Evolutionary conservation across 2,329 filamentous ascomycete genomes (phyloP), one percentile per base, ranked within the genome.

Genomic region (Trichoderma koningii): DNA sequence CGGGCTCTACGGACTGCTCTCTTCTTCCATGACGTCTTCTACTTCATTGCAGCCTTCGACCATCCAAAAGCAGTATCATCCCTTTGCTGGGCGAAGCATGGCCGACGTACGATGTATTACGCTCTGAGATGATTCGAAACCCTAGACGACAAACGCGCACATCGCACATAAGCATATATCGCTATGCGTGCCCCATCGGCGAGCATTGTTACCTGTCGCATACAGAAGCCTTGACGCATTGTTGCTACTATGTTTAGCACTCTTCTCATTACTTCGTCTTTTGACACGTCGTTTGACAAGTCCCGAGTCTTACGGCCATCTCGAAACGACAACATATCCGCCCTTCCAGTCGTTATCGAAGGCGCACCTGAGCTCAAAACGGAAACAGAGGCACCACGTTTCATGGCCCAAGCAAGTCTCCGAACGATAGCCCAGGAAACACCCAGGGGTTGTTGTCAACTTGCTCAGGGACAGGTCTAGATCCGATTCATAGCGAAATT

Each of bases 401-500:
- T 55, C 60, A 63, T 30, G 38, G 50, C 19, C 60, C 38, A 30
- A 50, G 41, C 41, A 21, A 63, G 38, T 15, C 41, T 23, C 41
- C 41, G 41, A 63, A 15, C 48, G 21, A 55, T 19, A 63, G 41
- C 17, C 50, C 41, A 62, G 48, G 48, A 41, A 19, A 45, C n/a
- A 10, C n/a, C 38, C 50, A 42, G 56, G 52, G 56, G 34, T 38
- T 21, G 9, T 19, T 60, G 14, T 30, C 60, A 28, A 30, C 28
- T 30, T 21, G 26, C 45, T 63, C 60, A 63, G 60, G 60, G 55
- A 63, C 60, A 63, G 60, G 50, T 55, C 53, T 63, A 63, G 60
- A 63, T 63, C 60, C 55, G 21, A 53, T 55, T 62, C 10, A 63
- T 63, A 63, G 60, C 60, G 60, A 63, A 38, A 63, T 63, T 63